Evolutionary conservation across 139 green algal genomes (phyloP).

Genomic region (Micromonas commoda): DNA sequence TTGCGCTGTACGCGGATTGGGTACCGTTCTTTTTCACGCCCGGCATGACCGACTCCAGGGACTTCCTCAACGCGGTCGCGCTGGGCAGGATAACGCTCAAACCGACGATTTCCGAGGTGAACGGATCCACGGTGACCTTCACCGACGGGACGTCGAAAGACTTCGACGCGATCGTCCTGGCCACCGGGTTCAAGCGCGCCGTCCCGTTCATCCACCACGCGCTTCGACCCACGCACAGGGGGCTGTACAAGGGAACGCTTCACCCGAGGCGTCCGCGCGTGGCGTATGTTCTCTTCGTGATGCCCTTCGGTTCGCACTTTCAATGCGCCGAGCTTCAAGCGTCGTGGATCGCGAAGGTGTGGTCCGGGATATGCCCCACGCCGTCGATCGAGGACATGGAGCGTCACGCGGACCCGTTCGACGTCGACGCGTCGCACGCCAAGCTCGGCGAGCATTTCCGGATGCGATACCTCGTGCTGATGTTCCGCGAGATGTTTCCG

Average conservation of each 20-base stretch:
- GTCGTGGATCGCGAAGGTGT: neutral
- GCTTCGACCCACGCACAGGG: neutral
- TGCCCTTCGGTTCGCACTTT: constrained; percentile 12
- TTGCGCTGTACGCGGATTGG: neutral
- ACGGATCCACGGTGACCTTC: neutral
- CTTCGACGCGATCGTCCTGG: constrained; percentile 19
- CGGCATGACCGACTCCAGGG: neutral
- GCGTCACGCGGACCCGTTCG: neutral
- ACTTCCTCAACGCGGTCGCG: neutral
- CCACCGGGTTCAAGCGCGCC: constrained; percentile 2
- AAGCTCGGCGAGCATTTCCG: neutral
- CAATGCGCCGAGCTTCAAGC: constrained; percentile 7
- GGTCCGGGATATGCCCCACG: neutral
- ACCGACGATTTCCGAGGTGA: neutral
- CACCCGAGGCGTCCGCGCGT: neutral
- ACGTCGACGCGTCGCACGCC: neutral
- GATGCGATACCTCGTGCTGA: neutral
- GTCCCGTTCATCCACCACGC: constrained; percentile 1
- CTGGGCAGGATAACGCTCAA: neutral
- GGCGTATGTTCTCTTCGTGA: constrained; percentile 10
- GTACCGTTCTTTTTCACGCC: neutral
- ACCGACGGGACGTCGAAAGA: neutral
- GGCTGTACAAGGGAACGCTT: neutral
- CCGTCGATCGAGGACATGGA: neutral
- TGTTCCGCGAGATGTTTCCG: constrained; percentile 1